phyloP scores from a whole-genome alignment of 140 eudicot genomes.

The Anethum foeniculum region DNA sequence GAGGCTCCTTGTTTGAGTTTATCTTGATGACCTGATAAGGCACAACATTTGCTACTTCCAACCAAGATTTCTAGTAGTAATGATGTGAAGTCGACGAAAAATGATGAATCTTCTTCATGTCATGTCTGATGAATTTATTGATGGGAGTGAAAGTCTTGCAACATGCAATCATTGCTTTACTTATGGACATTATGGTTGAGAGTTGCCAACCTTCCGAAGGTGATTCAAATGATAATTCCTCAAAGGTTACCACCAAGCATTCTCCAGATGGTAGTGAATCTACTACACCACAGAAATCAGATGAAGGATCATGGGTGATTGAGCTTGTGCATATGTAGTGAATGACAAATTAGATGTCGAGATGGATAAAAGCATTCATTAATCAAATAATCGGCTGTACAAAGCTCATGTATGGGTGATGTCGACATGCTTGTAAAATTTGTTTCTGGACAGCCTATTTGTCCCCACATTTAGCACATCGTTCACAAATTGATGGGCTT shows the following conservation, averaged over 20 bases:
- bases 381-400: too few relatives aligned
- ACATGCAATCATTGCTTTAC: constrained; percentile 88
- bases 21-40: constrained; percentile 94
- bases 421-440: too few relatives aligned
- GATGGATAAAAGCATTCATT: constrained; percentile 31
- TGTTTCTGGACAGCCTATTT: too few relatives aligned
- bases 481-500: too few relatives aligned
- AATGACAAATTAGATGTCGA: constrained; percentile 65
- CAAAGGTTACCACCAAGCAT: constrained; percentile 38
- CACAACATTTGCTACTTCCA: constrained; percentile 82
- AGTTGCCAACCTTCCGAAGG: constrained; percentile 90
- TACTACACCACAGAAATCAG: constrained; percentile 38
- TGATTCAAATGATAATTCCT: constrained; percentile 42
- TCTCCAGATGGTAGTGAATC: constrained; percentile 44
- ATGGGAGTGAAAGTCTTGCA: constrained; percentile 98
- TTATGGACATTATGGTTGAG: constrained; percentile 93
- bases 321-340: constrained; percentile 42
- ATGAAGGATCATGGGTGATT: constrained; percentile 30
- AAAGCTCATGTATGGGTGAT: too few relatives aligned
- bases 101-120: constrained; percentile 84
- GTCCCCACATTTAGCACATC: too few relatives aligned
- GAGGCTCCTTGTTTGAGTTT: too few relatives aligned
- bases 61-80: constrained; percentile 60
- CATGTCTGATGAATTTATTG: constrained; percentile 74
- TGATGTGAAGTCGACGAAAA: constrained; percentile 52